These are phyloP conservation scores for Salix viminalis DNA, from an alignment of 345 rosid genomes.

Conservation along the genomic window DNA sequence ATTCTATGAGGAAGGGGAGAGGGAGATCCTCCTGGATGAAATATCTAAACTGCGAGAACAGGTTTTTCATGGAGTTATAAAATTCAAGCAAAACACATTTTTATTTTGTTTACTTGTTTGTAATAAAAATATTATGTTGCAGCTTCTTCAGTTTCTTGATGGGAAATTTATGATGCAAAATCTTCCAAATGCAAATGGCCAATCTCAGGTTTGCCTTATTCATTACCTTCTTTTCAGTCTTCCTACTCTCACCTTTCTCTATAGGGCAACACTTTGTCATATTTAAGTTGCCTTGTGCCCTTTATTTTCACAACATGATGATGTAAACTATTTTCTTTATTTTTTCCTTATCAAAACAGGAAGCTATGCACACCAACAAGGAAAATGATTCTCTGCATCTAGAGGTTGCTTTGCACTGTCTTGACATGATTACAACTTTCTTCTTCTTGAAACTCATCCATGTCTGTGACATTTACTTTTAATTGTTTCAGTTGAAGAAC, in stretches of 20 bases:
- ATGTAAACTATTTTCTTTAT: neutral
- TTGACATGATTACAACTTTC: neutral
- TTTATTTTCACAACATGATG: slow-evolving; percentile 1
- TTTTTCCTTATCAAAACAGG: slow-evolving; percentile 35
- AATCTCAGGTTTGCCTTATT: slow-evolving; percentile 50
- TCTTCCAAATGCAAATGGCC: slow-evolving; percentile 28
- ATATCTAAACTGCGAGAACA: slow-evolving; percentile 63
- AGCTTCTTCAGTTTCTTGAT: slow-evolving; percentile 63
- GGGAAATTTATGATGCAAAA: slow-evolving; percentile 43
- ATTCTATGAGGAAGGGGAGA: slow-evolving; percentile 94
- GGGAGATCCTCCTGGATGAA: slow-evolving; percentile 72
- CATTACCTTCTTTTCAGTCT: slow-evolving; percentile 16
- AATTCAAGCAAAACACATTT: neutral
- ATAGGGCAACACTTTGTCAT: neutral
- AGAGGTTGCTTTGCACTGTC: slow-evolving; percentile 50
- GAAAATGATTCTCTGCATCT: slow-evolving; percentile 48
- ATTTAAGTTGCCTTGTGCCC: neutral
- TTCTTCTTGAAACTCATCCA: slow-evolving; percentile 15
- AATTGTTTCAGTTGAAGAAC: slow-evolving; percentile 50
- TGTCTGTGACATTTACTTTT: slow-evolving; percentile 15
- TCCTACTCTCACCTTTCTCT: neutral
- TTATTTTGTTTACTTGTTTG: slow-evolving; percentile 7
- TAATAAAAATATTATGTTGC: slow-evolving; percentile 15
- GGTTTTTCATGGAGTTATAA: slow-evolving; percentile 42
- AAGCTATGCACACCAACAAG: slow-evolving; percentile 35